Base-by-base conservation (phyloP, 208 protist species). In the Leishmania tarentolae region DNA sequence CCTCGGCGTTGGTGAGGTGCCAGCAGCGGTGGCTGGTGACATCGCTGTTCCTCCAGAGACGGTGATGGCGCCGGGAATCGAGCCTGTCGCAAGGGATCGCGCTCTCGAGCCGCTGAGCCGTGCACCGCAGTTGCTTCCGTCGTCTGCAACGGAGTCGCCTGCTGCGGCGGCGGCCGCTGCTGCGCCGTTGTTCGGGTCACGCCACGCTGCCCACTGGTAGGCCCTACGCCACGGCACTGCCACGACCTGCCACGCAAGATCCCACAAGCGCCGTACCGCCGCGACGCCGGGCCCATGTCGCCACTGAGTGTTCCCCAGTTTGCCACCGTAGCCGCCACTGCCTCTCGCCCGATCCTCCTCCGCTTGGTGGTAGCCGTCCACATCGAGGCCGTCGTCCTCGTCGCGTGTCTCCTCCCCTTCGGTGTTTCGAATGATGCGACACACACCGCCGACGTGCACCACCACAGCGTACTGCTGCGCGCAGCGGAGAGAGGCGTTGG, bases 381-480 rank as follows among this genome's bases (percentile, higher is more conserved):
- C 52, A 15, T 35, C 53, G 19, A 19, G 42, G 52, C 40, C 7
- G 50, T 53, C 57, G 37, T 75, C 59, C 11, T 63, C 56, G 24
- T 44, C 53, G 52, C 7, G 13, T 40, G 31, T 52, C 28, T 75
- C 50, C 13, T 53, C 68, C 21, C 47, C 76, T 19, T 75, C 69
- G 61, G 53, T 13, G 19, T 37, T 63, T 28, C 78, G 61, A 24
- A 35, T 47, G 65, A 84, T 42, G 65, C 72, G 78, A 50, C 76
- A 86, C 21, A 88, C 79, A 6, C 83, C 92, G 19, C 92, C 92
- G 59, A 63, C 75, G 65, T 88, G 90, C 44, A 95, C 90, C 9
- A 92, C 83, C 11, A 95, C 73, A 0, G 92, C 84, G 75, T 88
- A 82, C 50, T 79, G 80, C 42, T 83, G 68, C n/a, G 76, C 76